Conservation (phyloP, 352 stramenopile species). For the Pythium dissimile region DNA sequence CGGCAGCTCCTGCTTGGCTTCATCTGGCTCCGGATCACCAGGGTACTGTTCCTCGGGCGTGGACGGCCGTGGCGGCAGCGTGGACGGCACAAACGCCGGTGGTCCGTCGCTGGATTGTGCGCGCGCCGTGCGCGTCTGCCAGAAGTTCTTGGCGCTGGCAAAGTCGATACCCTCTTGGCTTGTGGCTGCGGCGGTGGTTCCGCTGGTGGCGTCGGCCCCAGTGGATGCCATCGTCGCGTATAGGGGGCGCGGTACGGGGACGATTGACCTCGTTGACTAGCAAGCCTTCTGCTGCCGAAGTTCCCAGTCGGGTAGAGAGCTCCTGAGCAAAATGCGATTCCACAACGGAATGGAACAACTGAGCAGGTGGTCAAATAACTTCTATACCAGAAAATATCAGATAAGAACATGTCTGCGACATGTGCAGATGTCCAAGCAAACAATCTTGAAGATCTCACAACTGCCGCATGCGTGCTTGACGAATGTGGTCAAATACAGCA, state of each 20-base stretch:
- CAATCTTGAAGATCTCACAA: too few relatives aligned
- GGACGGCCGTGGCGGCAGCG: not conserved
- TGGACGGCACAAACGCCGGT: not conserved
- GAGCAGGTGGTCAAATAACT: not conserved
- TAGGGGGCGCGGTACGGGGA: too few relatives aligned
- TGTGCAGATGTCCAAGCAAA: too few relatives aligned
- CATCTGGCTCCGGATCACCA: conserved; percentile 8
- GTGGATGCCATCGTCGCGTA: too few relatives aligned
- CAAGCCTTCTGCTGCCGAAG: not conserved
- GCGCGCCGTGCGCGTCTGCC: conserved; percentile 51
- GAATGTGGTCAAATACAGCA: too few relatives aligned
- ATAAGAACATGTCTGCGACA: conserved; percentile 15
- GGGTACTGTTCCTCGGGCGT: conserved; percentile 19
- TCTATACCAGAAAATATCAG: not conserved
- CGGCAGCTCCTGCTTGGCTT: not conserved
- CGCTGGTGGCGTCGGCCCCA: not conserved
- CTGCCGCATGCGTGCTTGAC: too few relatives aligned
- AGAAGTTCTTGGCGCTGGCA: conserved; percentile 58
- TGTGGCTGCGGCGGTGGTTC: not conserved
- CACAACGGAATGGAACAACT: not conserved
- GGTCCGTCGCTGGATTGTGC: conserved; percentile 22
- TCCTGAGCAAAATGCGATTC: conserved; percentile 1
- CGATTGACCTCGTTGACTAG: too few relatives aligned
- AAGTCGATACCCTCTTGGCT: conserved; percentile 32
- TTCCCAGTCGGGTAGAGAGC: not conserved